Conservation (phyloP, 768 basidiomycete species). For the Suillus hirtellus region DNA sequence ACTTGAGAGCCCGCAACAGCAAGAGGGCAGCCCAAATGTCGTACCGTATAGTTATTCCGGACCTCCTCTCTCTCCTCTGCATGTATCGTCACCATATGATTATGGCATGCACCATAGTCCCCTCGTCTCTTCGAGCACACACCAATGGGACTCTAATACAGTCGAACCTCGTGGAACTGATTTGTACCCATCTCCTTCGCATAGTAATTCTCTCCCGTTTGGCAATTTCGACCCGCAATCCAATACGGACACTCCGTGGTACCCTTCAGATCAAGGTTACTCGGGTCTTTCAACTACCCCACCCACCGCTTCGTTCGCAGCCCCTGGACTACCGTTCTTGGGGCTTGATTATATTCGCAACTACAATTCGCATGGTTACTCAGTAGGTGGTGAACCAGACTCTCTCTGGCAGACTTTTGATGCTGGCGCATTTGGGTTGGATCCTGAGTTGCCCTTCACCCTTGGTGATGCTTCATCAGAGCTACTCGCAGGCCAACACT, state of each 20-base stretch:
- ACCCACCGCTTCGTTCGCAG: constrained; percentile 64
- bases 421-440: constrained; percentile 68
- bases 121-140: constrained; percentile 25
- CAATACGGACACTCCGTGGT: constrained; percentile 40
- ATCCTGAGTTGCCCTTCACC: constrained; percentile 77
- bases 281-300: constrained; percentile 56
- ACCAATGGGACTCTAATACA: constrained; percentile 48
- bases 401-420: constrained; percentile 64
- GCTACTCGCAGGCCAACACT: constrained; percentile 30
- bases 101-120: constrained; percentile 41
- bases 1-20: constrained; percentile 43
- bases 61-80: constrained; percentile 53
- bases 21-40: constrained; percentile 59
- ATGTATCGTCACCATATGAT: constrained; percentile 58
- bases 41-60: constrained; percentile 44
- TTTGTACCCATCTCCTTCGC: constrained; percentile 42
- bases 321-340: constrained; percentile 77
- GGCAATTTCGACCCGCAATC: constrained; percentile 46
- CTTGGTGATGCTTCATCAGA: constrained; percentile 38
- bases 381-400: constrained; percentile 38
- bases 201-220: constrained; percentile 39
- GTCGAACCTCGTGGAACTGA: constrained; percentile 42
- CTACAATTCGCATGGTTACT: constrained; percentile 53
- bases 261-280: constrained; percentile 41
- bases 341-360: constrained; percentile 85